Evolutionary conservation across 2,329 filamentous ascomycete genomes (phyloP).

Genomic region (Exophiala xenobiotica): DNA sequence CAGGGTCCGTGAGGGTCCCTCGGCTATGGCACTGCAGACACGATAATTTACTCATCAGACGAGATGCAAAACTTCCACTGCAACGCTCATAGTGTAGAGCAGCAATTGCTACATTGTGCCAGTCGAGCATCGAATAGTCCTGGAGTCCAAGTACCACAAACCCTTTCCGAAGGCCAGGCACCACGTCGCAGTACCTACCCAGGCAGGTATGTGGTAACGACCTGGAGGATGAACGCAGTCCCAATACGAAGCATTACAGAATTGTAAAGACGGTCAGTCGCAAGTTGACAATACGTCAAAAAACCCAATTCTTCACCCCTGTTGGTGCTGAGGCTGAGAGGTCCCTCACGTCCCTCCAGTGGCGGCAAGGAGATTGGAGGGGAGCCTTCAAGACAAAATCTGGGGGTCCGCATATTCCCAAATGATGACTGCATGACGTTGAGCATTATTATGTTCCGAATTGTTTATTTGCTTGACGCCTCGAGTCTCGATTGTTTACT

Average conservation of each 20-base stretch:
- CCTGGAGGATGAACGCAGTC: neutral
- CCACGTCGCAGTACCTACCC: neutral
- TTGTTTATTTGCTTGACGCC: constrained; percentile 4
- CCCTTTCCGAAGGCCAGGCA: neutral
- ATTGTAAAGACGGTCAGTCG: constrained; percentile 22
- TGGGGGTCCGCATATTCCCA: constrained; percentile 13
- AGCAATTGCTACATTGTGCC: neutral
- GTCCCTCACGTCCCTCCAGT: constrained; percentile 8
- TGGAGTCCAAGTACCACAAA: neutral
- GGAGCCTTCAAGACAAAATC: constrained; percentile 11
- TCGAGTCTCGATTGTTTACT: neutral
- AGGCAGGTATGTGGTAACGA: neutral
- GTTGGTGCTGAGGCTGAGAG: constrained; percentile 24
- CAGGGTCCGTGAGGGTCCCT: no score
- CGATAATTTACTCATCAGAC: neutral
- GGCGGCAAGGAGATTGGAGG: constrained; percentile 29
- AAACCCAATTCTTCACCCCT: constrained; percentile 3
- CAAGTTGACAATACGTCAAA: constrained; percentile 8
- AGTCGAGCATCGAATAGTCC: neutral
- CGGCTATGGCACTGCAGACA: constrained; percentile 2
- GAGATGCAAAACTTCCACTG: neutral
- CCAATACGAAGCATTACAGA: neutral
- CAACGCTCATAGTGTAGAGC: neutral
- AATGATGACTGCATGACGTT: constrained; percentile 26
- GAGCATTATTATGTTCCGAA: constrained; percentile 5